phyloP scores from a whole-genome alignment of 768 basidiomycete genomes.

The Tremella mesenterica region DNA sequence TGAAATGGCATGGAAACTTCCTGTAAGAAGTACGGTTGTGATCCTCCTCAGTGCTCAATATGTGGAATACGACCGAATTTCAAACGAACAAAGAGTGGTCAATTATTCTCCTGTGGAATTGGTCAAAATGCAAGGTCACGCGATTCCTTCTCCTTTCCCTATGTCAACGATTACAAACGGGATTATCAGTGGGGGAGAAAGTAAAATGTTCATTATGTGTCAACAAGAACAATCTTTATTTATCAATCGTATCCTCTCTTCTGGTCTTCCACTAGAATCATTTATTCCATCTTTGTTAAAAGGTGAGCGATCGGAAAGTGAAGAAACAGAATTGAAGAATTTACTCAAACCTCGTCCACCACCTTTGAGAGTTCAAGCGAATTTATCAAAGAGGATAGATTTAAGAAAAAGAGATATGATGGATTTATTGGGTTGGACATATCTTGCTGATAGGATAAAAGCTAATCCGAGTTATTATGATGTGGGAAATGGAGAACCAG shows the following conservation, averaged over 20 bases:
- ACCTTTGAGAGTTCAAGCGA: conserved; percentile 10
- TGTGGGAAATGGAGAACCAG: conserved; percentile 47
- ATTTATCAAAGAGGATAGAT: conserved; percentile 44
- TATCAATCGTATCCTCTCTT: conserved; percentile 71
- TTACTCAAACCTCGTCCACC: conserved; percentile 17
- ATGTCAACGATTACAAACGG: background rate
- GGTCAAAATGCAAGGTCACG: conserved; percentile 83
- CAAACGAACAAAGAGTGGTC: conserved; percentile 56
- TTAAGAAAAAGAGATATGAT: conserved; percentile 59
- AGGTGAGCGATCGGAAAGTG: conserved; percentile 45
- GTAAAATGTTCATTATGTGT: conserved; percentile 74
- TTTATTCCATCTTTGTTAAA: conserved; percentile 46
- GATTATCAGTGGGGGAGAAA: background rate
- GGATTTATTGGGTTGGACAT: conserved; percentile 72
- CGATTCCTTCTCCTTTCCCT: conserved; percentile 41
- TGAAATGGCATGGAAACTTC: conserved; percentile 81
- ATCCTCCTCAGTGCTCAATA: conserved; percentile 92
- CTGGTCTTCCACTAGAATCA: conserved; percentile 86
- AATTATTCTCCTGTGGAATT: conserved; percentile 77
- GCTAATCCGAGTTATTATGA: conserved; percentile 84
- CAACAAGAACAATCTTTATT: conserved; percentile 76
- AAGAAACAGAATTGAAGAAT: conserved; percentile 10
- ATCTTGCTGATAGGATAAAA: conserved; percentile 59
- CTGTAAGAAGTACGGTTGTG: conserved; percentile 69
- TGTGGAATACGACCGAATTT: conserved; percentile 46